phyloP scores from a whole-genome alignment of 2,329 filamentous ascomycete species.

The Fusarium chuoi region DNA sequence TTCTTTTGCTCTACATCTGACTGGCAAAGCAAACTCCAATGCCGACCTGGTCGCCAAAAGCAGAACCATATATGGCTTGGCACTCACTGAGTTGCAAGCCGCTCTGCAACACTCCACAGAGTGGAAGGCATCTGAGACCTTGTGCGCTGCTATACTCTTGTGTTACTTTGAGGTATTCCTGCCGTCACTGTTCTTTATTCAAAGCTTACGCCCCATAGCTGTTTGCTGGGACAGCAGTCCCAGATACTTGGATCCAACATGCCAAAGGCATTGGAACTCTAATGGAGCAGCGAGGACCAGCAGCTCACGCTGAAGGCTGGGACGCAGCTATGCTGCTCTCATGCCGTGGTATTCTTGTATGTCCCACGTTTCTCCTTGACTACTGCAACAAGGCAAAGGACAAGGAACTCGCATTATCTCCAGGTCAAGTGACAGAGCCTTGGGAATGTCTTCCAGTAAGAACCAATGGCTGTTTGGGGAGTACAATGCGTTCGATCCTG shows the following conservation, averaged over 20 bases:
- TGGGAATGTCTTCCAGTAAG: not conserved
- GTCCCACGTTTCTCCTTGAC: constrained; percentile 27
- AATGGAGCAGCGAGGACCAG: constrained; percentile 53
- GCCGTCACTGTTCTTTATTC: not conserved
- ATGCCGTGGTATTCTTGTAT: constrained; percentile 51
- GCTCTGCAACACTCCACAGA: constrained; percentile 51
- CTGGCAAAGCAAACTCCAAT: constrained; percentile 50
- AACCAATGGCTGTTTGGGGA: constrained; percentile 6
- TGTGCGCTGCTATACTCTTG: constrained; percentile 54
- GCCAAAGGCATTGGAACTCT: constrained; percentile 52
- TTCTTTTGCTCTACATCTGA: constrained; percentile 51
- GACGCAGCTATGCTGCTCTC: constrained; percentile 53
- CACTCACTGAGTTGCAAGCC: constrained; percentile 49
- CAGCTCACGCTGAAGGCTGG: constrained; percentile 48
- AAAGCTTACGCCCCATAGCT: constrained; percentile 44
- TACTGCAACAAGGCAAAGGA: constrained; percentile 1
- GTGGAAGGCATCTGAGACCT: constrained; percentile 55
- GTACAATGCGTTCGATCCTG: constrained; percentile 6
- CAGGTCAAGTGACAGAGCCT: constrained; percentile 28
- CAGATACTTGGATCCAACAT: constrained; percentile 53
- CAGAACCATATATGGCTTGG: constrained; percentile 52
- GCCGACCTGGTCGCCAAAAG: constrained; percentile 48
- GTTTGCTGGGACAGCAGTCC: constrained; percentile 53
- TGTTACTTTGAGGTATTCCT: constrained; percentile 52
- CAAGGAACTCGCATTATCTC: constrained; percentile 20